Evolutionary conservation across 208 protist genomes (phyloP).

Genomic region (Acanthamoeba royreba): DNA sequence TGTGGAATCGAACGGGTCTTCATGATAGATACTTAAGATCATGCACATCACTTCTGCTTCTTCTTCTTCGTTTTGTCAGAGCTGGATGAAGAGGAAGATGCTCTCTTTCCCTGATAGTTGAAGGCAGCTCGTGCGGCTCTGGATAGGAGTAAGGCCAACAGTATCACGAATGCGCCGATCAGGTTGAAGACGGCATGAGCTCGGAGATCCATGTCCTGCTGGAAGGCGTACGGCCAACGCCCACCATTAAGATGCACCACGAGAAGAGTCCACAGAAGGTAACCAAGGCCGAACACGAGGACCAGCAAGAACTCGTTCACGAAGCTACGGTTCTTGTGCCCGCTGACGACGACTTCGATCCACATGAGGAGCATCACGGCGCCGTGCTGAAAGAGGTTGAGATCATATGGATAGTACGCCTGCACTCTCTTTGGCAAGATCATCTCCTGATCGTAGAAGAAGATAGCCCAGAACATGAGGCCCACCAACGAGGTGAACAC

Average conservation of each 20-base stretch:
- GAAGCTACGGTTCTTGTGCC: background rate
- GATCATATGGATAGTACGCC: background rate
- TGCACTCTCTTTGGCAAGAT: background rate
- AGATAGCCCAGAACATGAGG: constrained; percentile 4
- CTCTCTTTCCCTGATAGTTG: no score
- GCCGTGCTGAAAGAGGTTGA: constrained; percentile 19
- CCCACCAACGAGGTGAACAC: constrained; percentile 2
- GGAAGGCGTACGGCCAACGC: background rate
- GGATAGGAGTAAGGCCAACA: background rate
- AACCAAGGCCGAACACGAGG: background rate
- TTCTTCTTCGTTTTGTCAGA: background rate
- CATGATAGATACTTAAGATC: background rate
- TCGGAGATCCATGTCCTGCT: background rate
- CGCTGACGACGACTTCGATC: background rate
- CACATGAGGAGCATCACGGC: background rate
- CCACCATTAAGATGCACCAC: background rate
- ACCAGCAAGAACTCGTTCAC: background rate
- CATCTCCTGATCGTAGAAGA: constrained; percentile 31
- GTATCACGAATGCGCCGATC: background rate
- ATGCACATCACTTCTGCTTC: background rate
- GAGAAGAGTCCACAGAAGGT: background rate
- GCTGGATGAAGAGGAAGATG: no score
- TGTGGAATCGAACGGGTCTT: background rate
- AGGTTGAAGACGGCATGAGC: background rate
- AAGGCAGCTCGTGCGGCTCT: background rate